Evolutionary conservation across 305 asterid genomes (phyloP).

Genomic region (Fraxinus platypoda): DNA sequence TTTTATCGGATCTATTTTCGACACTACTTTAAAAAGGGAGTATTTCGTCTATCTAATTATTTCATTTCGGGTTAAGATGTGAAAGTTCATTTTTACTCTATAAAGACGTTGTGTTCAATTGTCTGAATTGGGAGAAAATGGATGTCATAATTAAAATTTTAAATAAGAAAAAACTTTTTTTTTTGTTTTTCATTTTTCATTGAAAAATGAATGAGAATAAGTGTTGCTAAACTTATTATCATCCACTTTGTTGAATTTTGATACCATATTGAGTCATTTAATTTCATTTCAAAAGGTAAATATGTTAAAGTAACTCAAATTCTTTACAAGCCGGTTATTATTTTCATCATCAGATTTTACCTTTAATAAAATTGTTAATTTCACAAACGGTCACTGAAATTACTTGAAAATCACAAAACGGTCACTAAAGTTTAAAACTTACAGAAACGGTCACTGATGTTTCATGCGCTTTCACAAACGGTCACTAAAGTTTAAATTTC

Average conservation of each 20-base stretch:
- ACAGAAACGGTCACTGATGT: too few relatives aligned
- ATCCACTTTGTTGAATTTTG: neutral
- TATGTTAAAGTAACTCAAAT: neutral
- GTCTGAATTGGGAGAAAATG: neutral
- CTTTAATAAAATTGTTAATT: too few relatives aligned
- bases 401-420: too few relatives aligned
- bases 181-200: neutral
- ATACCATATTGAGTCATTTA: neutral
- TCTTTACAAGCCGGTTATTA: neutral
- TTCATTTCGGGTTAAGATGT: neutral
- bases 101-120: too few relatives aligned
- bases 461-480: too few relatives aligned
- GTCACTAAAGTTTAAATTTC: too few relatives aligned
- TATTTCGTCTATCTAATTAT: neutral
- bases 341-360: neutral
- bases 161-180: neutral
- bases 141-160: neutral
- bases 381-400: too few relatives aligned
- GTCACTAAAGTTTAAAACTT: too few relatives aligned
- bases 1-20: neutral
- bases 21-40: too few relatives aligned
- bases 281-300: neutral
- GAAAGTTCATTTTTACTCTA: neutral
- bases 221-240: neutral
- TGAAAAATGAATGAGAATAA: neutral